These are phyloP conservation scores for Epichloe brachyelytri DNA, from an alignment of 2,329 filamentous ascomycete genomes.

Conservation along the genomic window DNA sequence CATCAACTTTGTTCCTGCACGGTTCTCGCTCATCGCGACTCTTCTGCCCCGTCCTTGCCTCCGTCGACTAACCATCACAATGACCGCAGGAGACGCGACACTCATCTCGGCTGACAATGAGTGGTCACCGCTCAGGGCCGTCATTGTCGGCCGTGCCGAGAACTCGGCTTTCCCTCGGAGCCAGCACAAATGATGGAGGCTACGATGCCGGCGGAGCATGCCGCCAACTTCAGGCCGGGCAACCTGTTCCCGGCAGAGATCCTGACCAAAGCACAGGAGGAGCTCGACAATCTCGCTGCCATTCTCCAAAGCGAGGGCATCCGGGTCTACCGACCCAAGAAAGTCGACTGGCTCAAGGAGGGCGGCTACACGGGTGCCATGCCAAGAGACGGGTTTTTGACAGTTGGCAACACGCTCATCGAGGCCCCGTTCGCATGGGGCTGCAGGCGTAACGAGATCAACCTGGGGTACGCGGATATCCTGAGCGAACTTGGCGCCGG, in stretches of 20 bases:
- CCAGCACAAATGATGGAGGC: conserved; percentile 11
- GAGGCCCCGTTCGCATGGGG: conserved; percentile 17
- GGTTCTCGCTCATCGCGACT: too few species aligned
- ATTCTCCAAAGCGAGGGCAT: conserved; percentile 11
- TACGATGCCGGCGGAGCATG: conserved; percentile 8
- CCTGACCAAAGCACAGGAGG: conserved; percentile 10
- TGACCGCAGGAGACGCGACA: neutral
- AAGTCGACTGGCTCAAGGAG: conserved; percentile 12
- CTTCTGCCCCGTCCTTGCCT: neutral
- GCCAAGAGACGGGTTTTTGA: conserved; percentile 19
- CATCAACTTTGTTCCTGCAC: too few species aligned
- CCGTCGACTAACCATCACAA: neutral
- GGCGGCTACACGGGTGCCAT: conserved; percentile 20
- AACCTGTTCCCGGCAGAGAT: conserved; percentile 11
- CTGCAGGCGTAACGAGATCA: conserved; percentile 13
- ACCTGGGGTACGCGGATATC: conserved; percentile 7
- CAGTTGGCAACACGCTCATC: conserved; percentile 17
- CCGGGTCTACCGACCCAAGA: conserved; percentile 12
- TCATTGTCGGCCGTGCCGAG: conserved; percentile 16
- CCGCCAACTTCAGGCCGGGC: conserved; percentile 8
- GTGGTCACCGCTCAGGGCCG: conserved; percentile 14
- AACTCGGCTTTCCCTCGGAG: conserved; percentile 12
- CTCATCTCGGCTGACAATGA: conserved; percentile 11
- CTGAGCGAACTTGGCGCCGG: neutral
- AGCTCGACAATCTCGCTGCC: conserved; percentile 12